Conservation (phyloP, 2,329 filamentous ascomycete genomes). For the Monilinia polystroma region DNA sequence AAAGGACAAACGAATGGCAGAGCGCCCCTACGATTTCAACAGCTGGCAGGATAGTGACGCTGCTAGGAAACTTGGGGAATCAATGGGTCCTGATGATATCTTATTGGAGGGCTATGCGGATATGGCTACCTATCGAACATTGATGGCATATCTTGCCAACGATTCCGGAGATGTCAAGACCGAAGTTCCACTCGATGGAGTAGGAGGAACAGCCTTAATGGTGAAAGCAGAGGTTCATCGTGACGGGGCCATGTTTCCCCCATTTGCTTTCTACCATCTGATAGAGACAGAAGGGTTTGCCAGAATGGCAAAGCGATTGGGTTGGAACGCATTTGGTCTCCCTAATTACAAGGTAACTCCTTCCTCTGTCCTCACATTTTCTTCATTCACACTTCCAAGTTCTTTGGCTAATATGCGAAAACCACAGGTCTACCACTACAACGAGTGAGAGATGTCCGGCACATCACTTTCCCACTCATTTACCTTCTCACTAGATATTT, state of each 20-base stretch:
- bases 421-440: constrained; percentile 79
- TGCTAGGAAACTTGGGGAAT: constrained; percentile 70
- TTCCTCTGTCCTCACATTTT: background rate
- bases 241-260: constrained; percentile 97
- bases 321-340: constrained; percentile 82
- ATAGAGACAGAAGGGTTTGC: constrained; percentile 98
- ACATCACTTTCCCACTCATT: constrained; percentile 19
- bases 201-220: constrained; percentile 86
- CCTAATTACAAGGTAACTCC: constrained; percentile 85
- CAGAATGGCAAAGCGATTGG: constrained; percentile 89
- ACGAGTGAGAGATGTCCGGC: constrained; percentile 59
- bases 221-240: constrained; percentile 97
- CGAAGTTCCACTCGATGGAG: constrained; percentile 81
- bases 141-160: constrained; percentile 82
- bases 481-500: constrained; percentile 23
- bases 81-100: constrained; percentile 90
- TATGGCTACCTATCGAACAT: constrained; percentile 83
- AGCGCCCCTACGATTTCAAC: constrained; percentile 94
- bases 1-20: constrained; percentile 65
- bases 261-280: constrained; percentile 93
- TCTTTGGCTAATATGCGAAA: background rate
- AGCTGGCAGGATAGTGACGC: constrained; percentile 90
- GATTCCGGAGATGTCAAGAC: constrained; percentile 56
- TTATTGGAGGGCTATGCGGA: constrained; percentile 90
- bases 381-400: background rate